Evolutionary conservation across 1,284 basidiomycete species (phyloP), one percentile per base, ranked within the genome.

Genomic region (Bondarzewia mesenterica): DNA sequence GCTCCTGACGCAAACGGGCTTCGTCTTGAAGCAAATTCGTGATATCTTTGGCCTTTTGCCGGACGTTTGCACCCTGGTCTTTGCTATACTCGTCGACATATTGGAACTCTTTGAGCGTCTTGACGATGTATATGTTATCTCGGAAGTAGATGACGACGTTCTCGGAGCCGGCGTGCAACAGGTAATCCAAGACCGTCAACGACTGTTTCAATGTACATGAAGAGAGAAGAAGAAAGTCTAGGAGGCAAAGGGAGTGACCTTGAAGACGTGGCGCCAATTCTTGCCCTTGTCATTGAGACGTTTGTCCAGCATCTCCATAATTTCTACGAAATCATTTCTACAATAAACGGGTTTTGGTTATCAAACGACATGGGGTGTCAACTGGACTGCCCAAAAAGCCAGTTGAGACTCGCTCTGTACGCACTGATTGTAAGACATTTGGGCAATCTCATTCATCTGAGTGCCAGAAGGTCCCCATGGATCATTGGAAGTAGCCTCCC

Each of bases 271-370:
- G 46, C 95, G 78, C 96, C 96, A 99, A 63, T 99, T 98, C 82
- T 99, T 99, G 37, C 96, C 96, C 74, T 98, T 99, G 73, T 99
- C 96, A 61, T 99, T 99, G 58, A 99, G 71, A 45, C 96, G 82
- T 71, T 99, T 99, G 70, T 99, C 96, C 52, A 99, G 76, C 91
- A 98, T 98, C 73, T 99, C 96, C 93, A 99, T 98, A 62, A 99
- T 94, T 70, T 99, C 96, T 26, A 99, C 92, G 68, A 99, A 99
- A 64, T 99, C 94, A 57, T 85, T 89, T 69, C 93, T 96, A n/a
- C n/a, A n/a, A n/a, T n/a, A n/a, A n/a, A n/a, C n/a, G n/a, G n/a
- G n/a, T n/a, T n/a, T n/a, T n/a, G n/a, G n/a, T n/a, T n/a, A n/a
- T n/a, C n/a, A n/a, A n/a, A n/a, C n/a, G n/a, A n/a, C n/a, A n/a